Conservation (phyloP, 2,329 filamentous ascomycete genomes). For the Neocatenulostroma microsporum region DNA sequence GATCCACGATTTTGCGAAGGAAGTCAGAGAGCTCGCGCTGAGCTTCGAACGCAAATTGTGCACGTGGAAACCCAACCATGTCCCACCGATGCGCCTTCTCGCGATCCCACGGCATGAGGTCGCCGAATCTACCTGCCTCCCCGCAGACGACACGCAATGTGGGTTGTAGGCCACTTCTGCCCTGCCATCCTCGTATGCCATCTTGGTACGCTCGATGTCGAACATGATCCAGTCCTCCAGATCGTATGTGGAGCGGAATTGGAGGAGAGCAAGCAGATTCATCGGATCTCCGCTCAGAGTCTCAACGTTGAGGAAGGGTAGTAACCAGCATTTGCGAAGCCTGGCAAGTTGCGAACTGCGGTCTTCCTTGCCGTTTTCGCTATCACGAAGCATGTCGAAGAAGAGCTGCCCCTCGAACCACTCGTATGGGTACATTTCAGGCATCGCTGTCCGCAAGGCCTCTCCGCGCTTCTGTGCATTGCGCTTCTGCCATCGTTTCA, state of each 20-base stretch:
- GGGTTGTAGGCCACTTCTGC: background rate
- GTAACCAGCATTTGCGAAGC: slow-evolving; percentile 3
- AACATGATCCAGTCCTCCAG: slow-evolving; percentile 10
- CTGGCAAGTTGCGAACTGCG: background rate
- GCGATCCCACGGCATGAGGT: background rate
- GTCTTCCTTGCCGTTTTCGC: background rate
- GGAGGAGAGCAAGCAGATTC: slow-evolving; percentile 10
- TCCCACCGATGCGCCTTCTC: background rate
- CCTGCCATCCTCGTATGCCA: too few species aligned
- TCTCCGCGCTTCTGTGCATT: slow-evolving; percentile 4
- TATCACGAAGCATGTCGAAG: background rate
- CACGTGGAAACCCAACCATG: slow-evolving; percentile 1
- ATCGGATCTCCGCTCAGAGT: slow-evolving; percentile 10
- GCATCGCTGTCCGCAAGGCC: slow-evolving; percentile 7
- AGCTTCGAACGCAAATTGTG: background rate
- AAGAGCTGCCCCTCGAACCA: background rate
- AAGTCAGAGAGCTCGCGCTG: background rate
- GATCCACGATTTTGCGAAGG: background rate
- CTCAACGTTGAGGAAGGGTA: slow-evolving; percentile 14
- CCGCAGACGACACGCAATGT: background rate
- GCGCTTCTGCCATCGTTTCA: slow-evolving; percentile 7
- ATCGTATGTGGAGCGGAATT: slow-evolving; percentile 6
- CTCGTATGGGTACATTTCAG: background rate
- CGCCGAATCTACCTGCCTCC: background rate
- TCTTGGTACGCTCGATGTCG: slow-evolving; percentile 8